phyloP scores from a whole-genome alignment of 2,329 filamentous ascomycete genomes.

The Magnaporthales sp. region DNA sequence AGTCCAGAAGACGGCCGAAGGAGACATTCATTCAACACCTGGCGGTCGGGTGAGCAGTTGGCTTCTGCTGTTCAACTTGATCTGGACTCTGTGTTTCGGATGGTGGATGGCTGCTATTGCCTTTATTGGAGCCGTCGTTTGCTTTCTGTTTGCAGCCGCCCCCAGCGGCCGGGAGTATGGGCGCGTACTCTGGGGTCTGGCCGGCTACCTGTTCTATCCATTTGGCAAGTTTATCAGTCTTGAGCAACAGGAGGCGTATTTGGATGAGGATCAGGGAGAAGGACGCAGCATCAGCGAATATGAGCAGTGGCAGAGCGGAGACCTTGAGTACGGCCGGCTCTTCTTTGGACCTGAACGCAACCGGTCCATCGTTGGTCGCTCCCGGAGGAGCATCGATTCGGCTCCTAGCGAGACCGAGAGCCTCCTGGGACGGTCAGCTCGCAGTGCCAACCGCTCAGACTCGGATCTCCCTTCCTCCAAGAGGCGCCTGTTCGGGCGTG shows the following conservation, averaged over 20 bases:
- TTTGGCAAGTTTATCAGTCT: constrained; percentile 95
- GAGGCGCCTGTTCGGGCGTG: constrained; percentile 84
- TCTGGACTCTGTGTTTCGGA: constrained; percentile 88
- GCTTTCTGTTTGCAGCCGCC: constrained; percentile 69
- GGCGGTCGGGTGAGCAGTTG: constrained; percentile 78
- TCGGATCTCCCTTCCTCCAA: constrained; percentile 45
- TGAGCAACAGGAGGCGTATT: constrained; percentile 87
- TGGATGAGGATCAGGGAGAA: constrained; percentile 90
- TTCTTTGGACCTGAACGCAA: constrained; percentile 83
- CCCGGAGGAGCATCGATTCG: constrained; percentile 83
- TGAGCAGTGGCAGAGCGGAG: constrained; percentile 97
- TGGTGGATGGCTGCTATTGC: constrained; percentile 89
- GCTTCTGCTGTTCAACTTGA: constrained; percentile 78
- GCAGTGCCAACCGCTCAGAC: constrained; percentile 35
- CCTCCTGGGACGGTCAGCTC: constrained; percentile 58
- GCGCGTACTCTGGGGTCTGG: constrained; percentile 71
- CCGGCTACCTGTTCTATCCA: constrained; percentile 85
- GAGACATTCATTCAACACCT: constrained; percentile 91
- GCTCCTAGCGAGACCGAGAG: constrained; percentile 78
- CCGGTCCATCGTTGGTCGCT: constrained; percentile 76
- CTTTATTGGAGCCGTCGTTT: constrained; percentile 64
- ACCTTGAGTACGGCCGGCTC: constrained; percentile 87
- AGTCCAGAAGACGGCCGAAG: constrained; percentile 91
- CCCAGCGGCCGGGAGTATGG: constrained; percentile 82
- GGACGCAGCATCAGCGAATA: constrained; percentile 97